Evolutionary conservation across 139 green algal genomes (phyloP), one percentile per base, ranked within the genome.

Genomic region (Gonium pectorale): DNA sequence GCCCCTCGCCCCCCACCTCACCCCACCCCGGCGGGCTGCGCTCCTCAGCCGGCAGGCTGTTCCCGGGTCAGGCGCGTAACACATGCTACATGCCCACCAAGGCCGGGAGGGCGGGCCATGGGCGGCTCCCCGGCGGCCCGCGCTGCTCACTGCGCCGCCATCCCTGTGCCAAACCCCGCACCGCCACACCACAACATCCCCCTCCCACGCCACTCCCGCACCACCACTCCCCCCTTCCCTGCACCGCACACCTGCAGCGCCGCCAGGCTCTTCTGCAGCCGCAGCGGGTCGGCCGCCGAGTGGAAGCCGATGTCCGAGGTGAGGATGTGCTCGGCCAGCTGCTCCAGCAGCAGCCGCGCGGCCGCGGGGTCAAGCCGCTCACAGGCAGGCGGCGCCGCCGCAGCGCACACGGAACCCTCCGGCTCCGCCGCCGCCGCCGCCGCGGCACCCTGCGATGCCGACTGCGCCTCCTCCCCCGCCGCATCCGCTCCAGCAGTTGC

Each of bases 261-360:
- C 62, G 44, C 77, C 62, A 83, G 43, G 60, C 77, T 59, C 59
- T 41, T 43, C 21, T 83, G 62, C 77, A 83, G 77, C 8, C 77
- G 77, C 33, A 83, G 62, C 3, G 77, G 77, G 77, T 83, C 73
- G 22, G 77, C 77, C 15, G 77, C 77, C 21, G 77, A 83, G 41
- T 11, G 37, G 77, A 83, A 83, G 22, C 77, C 77, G 43, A 83
- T 83, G 77, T 83, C 77, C 1, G 11, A 5, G 15, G 19, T 59
- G 62, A 83, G 43, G 62, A 83, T 31, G 43, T 83, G 77, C 77
- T 73, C 77, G 43, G 77, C 77, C 22, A 83, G 41, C 77, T 83
- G 62, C 60, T 83, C 77, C 77, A 83, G 43, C 41, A 83, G 77
- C 60, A 64, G 4, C n/a, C 49, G 62, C 60, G 77, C 77, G n/a